These are phyloP conservation scores for Trichaptum fuscoviolaceum DNA, from an alignment of 768 basidiomycete species.

Conservation along the genomic window DNA sequence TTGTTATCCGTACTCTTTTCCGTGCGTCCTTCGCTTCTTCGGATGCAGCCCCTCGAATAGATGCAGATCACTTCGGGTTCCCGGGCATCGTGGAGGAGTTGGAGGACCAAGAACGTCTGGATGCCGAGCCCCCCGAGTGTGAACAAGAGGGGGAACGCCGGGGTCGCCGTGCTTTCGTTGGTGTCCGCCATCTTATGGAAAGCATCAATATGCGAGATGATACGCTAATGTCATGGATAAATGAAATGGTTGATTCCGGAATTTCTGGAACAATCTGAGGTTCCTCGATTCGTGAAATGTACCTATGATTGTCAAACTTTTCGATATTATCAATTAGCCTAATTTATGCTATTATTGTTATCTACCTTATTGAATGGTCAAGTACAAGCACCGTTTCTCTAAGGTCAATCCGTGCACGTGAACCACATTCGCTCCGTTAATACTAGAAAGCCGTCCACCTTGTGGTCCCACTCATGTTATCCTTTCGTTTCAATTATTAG, in stretches of 20 bases:
- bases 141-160: constrained; percentile 56
- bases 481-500: not conserved
- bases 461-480: too few relatives aligned
- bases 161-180: constrained; percentile 68
- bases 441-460: too few relatives aligned
- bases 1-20: constrained; percentile 81
- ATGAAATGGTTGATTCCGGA: constrained; percentile 53
- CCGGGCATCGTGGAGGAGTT: constrained; percentile 76
- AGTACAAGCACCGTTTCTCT: not conserved
- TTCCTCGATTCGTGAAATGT: not conserved
- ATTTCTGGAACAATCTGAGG: constrained; percentile 16
- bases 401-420: not conserved
- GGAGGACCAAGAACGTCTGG: constrained; percentile 53
- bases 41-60: constrained; percentile 62
- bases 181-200: constrained; percentile 54
- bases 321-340: not conserved
- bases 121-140: constrained; percentile 17
- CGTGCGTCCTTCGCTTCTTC: constrained; percentile 70
- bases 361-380: not conserved
- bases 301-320: not conserved
- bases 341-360: constrained; percentile 2
- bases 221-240: constrained; percentile 50
- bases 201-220: constrained; percentile 57
- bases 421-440: too few relatives aligned
- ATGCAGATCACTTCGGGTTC: constrained; percentile 87